Conservation (phyloP, 805 yeast genomes). For the Wickerhamomyces chaumierensis region DNA sequence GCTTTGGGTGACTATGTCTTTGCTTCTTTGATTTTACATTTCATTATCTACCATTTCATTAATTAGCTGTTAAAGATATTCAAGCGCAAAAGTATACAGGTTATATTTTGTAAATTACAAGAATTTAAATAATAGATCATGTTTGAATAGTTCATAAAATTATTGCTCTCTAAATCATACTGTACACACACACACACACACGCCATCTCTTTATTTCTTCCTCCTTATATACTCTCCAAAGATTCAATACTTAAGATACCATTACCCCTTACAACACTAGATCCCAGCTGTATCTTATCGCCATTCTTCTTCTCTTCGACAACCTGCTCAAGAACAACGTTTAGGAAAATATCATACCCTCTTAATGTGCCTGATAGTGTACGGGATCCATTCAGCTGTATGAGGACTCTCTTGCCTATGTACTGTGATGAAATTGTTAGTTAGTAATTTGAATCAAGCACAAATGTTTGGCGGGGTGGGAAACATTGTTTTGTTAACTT, state of each 20-base stretch:
- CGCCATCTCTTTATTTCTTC: neutral
- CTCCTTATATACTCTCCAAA: slow-evolving; percentile 12
- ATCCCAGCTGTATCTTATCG: slow-evolving; percentile 50
- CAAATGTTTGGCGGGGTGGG: too few species aligned
- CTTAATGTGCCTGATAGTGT: slow-evolving; percentile 68
- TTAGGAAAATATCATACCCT: slow-evolving; percentile 78
- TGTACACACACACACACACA: neutral
- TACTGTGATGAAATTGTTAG: slow-evolving; percentile 32
- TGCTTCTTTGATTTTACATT: slow-evolving; percentile 83
- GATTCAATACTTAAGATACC: slow-evolving; percentile 62
- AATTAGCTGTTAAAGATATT: slow-evolving; percentile 35
- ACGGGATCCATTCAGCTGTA: slow-evolving; percentile 72
- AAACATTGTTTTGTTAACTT: slow-evolving; percentile 14
- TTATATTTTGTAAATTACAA: neutral
- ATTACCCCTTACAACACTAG: slow-evolving; percentile 68
- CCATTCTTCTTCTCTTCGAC: slow-evolving; percentile 39
- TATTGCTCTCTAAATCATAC: too few species aligned
- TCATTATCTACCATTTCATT: slow-evolving; percentile 81
- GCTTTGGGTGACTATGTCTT: slow-evolving; percentile 84
- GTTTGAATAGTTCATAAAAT: too few species aligned
- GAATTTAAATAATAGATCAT: too few species aligned
- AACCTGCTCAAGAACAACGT: slow-evolving; percentile 62
- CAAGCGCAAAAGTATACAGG: neutral
- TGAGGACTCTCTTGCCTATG: slow-evolving; percentile 62
- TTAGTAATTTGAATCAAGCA: too few species aligned